Evolutionary conservation across 164 flowering plant genomes (phyloP).

Genomic region (Macadamia integrifolia): DNA sequence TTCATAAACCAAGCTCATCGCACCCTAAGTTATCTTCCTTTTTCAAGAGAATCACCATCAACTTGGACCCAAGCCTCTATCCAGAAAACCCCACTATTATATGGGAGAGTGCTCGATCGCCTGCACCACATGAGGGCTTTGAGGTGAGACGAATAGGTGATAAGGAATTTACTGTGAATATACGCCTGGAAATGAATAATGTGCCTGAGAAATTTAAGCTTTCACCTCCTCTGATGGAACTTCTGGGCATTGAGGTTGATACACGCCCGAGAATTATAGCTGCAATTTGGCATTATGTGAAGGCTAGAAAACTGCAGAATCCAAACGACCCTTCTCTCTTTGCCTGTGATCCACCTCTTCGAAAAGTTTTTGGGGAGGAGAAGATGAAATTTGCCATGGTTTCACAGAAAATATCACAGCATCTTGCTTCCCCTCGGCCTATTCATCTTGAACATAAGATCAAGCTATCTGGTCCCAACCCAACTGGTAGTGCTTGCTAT

Average conservation of each 20-base stretch:
- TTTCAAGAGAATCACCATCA: conserved; percentile 68
- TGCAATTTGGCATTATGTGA: conserved; percentile 85
- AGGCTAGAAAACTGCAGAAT: conserved; percentile 56
- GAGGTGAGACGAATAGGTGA: conserved; percentile 88
- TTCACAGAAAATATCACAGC: conserved; percentile 56
- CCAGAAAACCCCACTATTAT: conserved; percentile 73
- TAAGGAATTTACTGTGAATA: conserved; percentile 63
- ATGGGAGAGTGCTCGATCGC: conserved; percentile 73
- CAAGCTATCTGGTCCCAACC: conserved; percentile 70
- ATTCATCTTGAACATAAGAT: conserved; percentile 71
- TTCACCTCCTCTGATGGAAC: conserved; percentile 55
- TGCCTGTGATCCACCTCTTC: conserved; percentile 65
- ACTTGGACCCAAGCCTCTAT: conserved; percentile 70
- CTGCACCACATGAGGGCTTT: conserved; percentile 74
- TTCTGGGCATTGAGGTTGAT: conserved; percentile 79
- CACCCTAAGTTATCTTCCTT: conserved; percentile 75
- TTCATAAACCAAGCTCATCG: conserved; percentile 24
- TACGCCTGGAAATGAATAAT: conserved; percentile 77
- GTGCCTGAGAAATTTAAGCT: conserved; percentile 72
- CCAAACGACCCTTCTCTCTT: conserved; percentile 60
- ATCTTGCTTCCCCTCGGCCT: conserved; percentile 60
- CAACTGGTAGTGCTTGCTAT: conserved; percentile 72
- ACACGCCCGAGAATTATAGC: conserved; percentile 65
- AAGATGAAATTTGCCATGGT: conserved; percentile 65
- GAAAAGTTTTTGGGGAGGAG: conserved; percentile 82